Evolutionary conservation across 805 yeast species (phyloP).

Genomic region (Ogataea pignaliae): DNA sequence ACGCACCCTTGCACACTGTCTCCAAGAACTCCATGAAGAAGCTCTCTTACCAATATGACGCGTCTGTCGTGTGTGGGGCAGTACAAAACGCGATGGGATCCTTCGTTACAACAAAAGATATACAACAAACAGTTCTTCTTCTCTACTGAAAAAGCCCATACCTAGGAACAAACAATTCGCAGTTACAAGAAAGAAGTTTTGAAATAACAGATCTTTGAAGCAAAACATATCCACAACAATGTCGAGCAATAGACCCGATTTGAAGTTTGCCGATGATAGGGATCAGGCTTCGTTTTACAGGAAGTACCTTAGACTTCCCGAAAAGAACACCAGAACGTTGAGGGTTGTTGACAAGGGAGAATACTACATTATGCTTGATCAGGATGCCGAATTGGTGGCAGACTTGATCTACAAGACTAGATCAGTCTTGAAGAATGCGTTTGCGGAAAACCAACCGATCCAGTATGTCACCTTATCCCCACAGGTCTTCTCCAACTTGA

Average conservation of each 20-base stretch:
- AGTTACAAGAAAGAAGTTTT: too few species aligned
- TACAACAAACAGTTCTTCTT: too few species aligned
- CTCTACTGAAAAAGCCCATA: too few species aligned
- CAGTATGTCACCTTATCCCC: constrained; percentile 74
- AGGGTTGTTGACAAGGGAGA: constrained; percentile 81
- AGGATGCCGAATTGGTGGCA: constrained; percentile 80
- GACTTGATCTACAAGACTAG: constrained; percentile 79
- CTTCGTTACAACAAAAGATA: too few species aligned
- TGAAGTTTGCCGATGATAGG: constrained; percentile 50
- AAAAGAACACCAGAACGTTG: constrained; percentile 46
- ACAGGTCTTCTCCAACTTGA: constrained; percentile 62
- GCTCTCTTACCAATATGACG: too few species aligned
- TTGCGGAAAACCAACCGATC: constrained; percentile 36
- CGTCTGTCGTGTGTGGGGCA: too few species aligned
- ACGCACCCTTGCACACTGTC: too few species aligned
- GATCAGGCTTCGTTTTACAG: constrained; percentile 44
- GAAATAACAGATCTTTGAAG: too few species aligned
- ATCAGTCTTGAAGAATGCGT: constrained; percentile 60
- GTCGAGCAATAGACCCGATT: constrained; percentile 44
- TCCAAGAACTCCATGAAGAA: too few species aligned
- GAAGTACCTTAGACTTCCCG: constrained; percentile 45
- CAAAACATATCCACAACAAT: constrained; percentile 3
- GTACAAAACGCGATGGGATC: too few species aligned
- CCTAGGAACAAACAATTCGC: too few species aligned
- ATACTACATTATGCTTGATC: constrained; percentile 67